Conservation (phyloP, 108 stramenopile genomes). For the Pseudonitzschia delicatissima region DNA sequence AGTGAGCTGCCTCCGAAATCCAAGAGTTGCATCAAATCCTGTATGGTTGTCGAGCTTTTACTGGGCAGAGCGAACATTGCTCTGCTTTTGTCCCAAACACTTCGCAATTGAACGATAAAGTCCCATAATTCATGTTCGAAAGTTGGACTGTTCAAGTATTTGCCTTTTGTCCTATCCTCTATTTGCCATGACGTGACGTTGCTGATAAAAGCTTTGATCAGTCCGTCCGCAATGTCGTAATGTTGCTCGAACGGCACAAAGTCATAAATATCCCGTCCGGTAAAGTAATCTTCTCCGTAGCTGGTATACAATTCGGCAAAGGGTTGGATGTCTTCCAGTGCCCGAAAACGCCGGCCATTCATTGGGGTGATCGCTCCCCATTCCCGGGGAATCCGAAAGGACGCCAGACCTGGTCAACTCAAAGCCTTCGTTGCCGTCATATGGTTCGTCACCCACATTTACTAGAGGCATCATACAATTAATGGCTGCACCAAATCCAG, state of each 20-base stretch:
- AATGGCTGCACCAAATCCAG: conserved; percentile 43
- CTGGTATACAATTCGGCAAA: conserved; percentile 30
- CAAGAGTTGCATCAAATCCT: conserved; percentile 11
- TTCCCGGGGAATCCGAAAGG: conserved; percentile 29
- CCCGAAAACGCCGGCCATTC: conserved; percentile 18
- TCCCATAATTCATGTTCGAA: conserved; percentile 11
- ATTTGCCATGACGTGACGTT: conserved; percentile 19
- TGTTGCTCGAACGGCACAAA: conserved; percentile 33
- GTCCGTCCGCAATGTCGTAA: conserved; percentile 30
- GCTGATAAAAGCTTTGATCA: conserved; percentile 15
- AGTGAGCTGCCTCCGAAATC: conserved; percentile 24
- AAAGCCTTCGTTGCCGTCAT: neutral
- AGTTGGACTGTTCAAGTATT: neutral
- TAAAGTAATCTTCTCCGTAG: conserved; percentile 36
- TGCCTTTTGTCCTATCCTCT: neutral
- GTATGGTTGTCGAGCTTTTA: conserved; percentile 7
- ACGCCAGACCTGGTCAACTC: conserved; percentile 22
- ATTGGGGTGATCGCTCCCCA: conserved; percentile 30
- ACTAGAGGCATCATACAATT: conserved; percentile 45
- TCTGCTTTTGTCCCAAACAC: conserved; percentile 13
- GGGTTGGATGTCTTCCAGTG: conserved; percentile 14
- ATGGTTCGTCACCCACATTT: conserved; percentile 19
- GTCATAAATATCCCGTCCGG: conserved; percentile 28
- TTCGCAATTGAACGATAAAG: conserved; percentile 9
- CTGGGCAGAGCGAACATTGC: conserved; percentile 27